These are phyloP conservation scores for Xylaria bambusicola DNA, from an alignment of 495 filamentous ascomycete species.

Conservation along the genomic window DNA sequence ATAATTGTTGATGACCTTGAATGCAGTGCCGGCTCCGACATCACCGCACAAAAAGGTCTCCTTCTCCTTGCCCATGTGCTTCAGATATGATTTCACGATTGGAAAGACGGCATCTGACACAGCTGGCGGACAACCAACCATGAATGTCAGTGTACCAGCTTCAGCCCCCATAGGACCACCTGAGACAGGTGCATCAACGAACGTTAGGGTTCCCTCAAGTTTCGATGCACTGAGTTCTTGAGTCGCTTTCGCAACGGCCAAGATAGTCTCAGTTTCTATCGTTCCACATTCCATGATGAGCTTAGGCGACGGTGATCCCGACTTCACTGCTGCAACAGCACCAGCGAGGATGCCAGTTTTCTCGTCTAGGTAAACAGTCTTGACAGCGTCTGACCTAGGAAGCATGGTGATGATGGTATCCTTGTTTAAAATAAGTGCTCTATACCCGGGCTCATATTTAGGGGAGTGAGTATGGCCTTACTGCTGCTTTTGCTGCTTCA, in stretches of 20 bases:
- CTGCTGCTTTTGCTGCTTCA: slow-evolving; percentile 46
- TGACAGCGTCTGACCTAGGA: slow-evolving; percentile 40
- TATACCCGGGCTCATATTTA: background rate
- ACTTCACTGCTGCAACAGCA: slow-evolving; percentile 15
- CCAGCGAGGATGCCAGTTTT: slow-evolving; percentile 39
- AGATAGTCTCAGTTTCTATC: slow-evolving; percentile 43
- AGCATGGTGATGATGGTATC: slow-evolving; percentile 45
- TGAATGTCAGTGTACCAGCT: slow-evolving; percentile 51
- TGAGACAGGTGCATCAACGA: slow-evolving; percentile 38
- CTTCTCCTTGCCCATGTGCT: slow-evolving; percentile 31
- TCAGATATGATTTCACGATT: slow-evolving; percentile 19
- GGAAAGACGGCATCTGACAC: slow-evolving; percentile 20
- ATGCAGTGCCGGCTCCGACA: slow-evolving; percentile 39
- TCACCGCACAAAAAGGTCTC: slow-evolving; percentile 38
- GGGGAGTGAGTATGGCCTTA: slow-evolving; percentile 16
- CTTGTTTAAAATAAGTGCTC: slow-evolving; percentile 20
- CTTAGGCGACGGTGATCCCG: slow-evolving; percentile 11
- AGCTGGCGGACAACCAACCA: slow-evolving; percentile 29
- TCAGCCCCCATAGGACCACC: slow-evolving; percentile 47
- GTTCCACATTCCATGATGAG: slow-evolving; percentile 50
- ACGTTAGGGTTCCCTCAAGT: slow-evolving; percentile 21
- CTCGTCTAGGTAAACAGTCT: slow-evolving; percentile 41
- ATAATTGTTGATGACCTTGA: slow-evolving; percentile 49
- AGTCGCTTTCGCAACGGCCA: slow-evolving; percentile 29
- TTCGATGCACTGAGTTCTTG: slow-evolving; percentile 22